Evolutionary conservation across 768 basidiomycete genomes (phyloP).

Genomic region (Megacollybia marginata): DNA sequence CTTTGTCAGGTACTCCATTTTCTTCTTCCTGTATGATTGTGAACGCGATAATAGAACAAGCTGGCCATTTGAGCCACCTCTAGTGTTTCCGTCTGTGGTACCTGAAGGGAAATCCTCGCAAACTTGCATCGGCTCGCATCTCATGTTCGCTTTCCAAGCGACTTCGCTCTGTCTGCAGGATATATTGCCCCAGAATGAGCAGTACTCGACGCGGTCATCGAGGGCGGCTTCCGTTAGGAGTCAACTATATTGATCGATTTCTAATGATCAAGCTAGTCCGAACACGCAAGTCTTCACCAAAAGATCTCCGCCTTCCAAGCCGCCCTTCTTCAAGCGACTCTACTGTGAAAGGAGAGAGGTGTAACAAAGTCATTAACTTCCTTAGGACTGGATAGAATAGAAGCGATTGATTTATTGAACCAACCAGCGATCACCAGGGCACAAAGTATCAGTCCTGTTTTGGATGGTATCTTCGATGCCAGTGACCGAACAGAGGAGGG

Average conservation of each 20-base stretch:
- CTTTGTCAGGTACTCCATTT: slow-evolving; percentile 51
- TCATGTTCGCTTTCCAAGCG: no score
- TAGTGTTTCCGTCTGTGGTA: slow-evolving; percentile 54
- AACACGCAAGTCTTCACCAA: no score
- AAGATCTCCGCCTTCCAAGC: no score
- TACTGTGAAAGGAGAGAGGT: slow-evolving; percentile 64
- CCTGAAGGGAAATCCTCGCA: slow-evolving; percentile 68
- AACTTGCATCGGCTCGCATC: no score
- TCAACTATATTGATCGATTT: no score
- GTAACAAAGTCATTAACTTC: slow-evolving; percentile 51
- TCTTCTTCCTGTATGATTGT: slow-evolving; percentile 49
- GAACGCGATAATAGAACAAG: slow-evolving; percentile 60
- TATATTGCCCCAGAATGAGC: no score
- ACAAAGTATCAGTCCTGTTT: slow-evolving; percentile 38
- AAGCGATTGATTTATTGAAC: slow-evolving; percentile 70
- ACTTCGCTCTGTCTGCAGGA: no score
- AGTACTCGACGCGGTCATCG: no score
- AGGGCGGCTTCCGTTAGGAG: no score
- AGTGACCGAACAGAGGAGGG: slow-evolving; percentile 82
- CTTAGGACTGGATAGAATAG: slow-evolving; percentile 52
- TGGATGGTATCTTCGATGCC: slow-evolving; percentile 84
- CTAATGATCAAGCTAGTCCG: no score
- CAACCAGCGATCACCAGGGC: slow-evolving; percentile 49
- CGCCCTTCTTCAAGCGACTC: no score
- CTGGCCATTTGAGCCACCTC: slow-evolving; percentile 60